Evolutionary conservation across 345 rosid species (phyloP).

Genomic region (Ricinus communis): DNA sequence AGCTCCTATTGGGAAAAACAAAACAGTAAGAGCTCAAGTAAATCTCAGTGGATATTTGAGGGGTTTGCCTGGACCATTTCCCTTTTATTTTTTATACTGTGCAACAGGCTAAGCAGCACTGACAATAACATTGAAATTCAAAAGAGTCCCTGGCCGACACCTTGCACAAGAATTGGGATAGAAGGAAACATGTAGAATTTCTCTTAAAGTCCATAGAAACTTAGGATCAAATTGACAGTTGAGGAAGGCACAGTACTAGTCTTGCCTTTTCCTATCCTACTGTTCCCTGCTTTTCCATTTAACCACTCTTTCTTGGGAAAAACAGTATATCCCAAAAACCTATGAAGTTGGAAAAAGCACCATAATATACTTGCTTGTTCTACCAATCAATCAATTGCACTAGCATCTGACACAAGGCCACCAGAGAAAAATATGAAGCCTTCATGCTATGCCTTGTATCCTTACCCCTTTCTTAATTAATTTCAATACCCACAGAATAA

Average conservation of each 20-base stretch:
- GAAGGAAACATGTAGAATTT: neutral
- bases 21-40: neutral
- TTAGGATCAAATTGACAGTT: neutral
- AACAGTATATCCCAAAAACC: neutral
- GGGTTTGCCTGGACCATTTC: neutral
- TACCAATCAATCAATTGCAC: neutral
- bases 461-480: neutral
- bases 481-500: neutral
- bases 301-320: neutral
- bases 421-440: neutral
- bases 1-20: no score
- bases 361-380: no score
- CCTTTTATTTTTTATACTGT: neutral
- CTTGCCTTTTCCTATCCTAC: neutral
- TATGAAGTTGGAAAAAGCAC: neutral
- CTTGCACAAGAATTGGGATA: neutral
- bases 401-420: neutral
- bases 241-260: neutral
- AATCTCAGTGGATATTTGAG: no score
- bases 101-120: neutral
- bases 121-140: neutral
- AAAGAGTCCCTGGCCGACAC: neutral
- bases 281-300: neutral
- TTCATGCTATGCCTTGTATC: neutral
- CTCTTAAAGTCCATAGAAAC: no score